Evolutionary conservation across 2,329 filamentous ascomycete species (phyloP).

Genomic region (Myriosclerotinia scirpicola): DNA sequence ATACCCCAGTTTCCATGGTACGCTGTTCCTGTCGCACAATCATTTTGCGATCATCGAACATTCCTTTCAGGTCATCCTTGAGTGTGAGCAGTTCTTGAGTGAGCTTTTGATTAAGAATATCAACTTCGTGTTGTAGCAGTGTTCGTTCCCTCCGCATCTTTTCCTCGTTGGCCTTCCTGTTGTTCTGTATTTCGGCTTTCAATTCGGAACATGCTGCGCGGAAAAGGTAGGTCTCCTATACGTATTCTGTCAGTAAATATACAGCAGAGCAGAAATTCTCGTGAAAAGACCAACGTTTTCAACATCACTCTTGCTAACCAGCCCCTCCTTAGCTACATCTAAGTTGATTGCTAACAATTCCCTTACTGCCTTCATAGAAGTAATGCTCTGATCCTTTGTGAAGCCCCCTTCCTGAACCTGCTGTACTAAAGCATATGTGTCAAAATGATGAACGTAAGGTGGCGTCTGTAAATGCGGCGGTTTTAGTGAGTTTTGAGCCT

Average conservation of each 20-base stretch:
- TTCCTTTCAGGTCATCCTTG: slow-evolving; percentile 88
- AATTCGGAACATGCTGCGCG: slow-evolving; percentile 91
- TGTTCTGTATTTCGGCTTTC: slow-evolving; percentile 79
- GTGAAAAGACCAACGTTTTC: slow-evolving; percentile 61
- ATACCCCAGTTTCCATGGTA: slow-evolving; percentile 73
- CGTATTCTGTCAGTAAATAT: background rate
- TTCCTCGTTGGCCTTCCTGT: slow-evolving; percentile 74
- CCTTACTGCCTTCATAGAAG: slow-evolving; percentile 89
- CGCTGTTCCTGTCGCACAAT: slow-evolving; percentile 85
- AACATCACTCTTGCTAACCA: slow-evolving; percentile 88
- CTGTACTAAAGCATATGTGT: slow-evolving; percentile 86
- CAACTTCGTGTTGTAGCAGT: slow-evolving; percentile 89
- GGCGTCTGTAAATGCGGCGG: slow-evolving; percentile 70
- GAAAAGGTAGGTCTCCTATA: slow-evolving; percentile 83
- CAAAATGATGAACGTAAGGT: slow-evolving; percentile 93
- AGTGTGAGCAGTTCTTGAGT: slow-evolving; percentile 79
- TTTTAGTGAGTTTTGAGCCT: slow-evolving; percentile 45
- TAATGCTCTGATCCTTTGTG: slow-evolving; percentile 71
- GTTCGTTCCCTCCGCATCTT: slow-evolving; percentile 79
- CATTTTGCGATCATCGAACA: slow-evolving; percentile 97
- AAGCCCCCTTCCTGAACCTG: slow-evolving; percentile 73
- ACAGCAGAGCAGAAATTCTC: too few relatives aligned
- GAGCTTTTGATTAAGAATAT: slow-evolving; percentile 81
- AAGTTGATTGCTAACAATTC: slow-evolving; percentile 75
- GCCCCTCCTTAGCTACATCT: slow-evolving; percentile 71